Base-by-base conservation (phyloP, 2,329 filamentous ascomycete genomes). In the Fusarium mexicanum region DNA sequence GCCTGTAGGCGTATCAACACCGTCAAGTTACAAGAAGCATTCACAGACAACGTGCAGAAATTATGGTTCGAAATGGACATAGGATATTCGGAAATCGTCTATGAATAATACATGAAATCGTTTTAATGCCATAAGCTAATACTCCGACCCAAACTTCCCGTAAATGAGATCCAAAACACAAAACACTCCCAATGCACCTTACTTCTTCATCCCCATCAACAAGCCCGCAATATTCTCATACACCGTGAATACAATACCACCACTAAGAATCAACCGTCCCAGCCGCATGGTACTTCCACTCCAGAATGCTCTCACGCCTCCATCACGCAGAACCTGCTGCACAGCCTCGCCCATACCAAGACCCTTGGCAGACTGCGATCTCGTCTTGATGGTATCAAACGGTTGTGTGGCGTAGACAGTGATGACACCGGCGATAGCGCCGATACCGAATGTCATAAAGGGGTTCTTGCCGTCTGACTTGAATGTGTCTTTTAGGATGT, bases 251-350 rank as follows among this genome's bases (percentile, higher is more conserved):
- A 92, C 80, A 67, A 92, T 91, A 0, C 91, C 91, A n/a, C 91
- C 91, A 73, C 89, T 90, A 50, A 93, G 86, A 2, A 93, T 85
- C 8, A 91, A 86, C 69, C 91, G 81, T 2, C 91, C 90, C 31
- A 93, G 77, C 64, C 91, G 85, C 91, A 93, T 93, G 0, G 89
- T 89, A 40, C 90, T 93, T 2, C 91, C 91, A 67, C 87, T 89
- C 91, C 91, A 93, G 69, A 92, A 90, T 0, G 88, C 91, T 44
- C 83, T 85, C 5, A 92, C 72, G 0, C 91, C 91, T 71, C 88
- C 86, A 72, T 92, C 89, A 1, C 81, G 79, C 60, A 89, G 78
- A 8, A 93, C 84, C 60, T 85, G 86, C 58, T 81, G 83, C 7
- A 90, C 83, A 0, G 90, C 90, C 69, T 92, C 89, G 0, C 83